Conservation (phyloP, 805 yeast genomes). For the Cyberlindnera mycetangii region DNA sequence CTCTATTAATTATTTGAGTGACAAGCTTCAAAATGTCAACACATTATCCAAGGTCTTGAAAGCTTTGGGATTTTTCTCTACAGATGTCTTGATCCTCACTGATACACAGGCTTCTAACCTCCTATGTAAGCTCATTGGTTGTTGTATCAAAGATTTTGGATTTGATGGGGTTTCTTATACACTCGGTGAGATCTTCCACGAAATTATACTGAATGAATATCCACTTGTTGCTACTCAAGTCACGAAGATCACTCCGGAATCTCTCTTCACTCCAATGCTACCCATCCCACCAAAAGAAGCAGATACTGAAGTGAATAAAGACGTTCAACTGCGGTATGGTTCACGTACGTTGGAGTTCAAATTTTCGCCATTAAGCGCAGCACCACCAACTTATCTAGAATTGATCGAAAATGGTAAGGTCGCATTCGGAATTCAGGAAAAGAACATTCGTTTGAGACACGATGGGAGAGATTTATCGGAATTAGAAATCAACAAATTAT, state of each 20-base stretch:
- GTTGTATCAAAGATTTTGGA: slow-evolving; percentile 75
- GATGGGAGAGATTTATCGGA: slow-evolving; percentile 18
- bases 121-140: slow-evolving; percentile 60
- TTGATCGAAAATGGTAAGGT: slow-evolving; percentile 72
- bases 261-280: slow-evolving; percentile 23
- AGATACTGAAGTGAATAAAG: slow-evolving; percentile 33
- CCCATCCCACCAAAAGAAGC: slow-evolving; percentile 37
- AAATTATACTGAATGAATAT: slow-evolving; percentile 55
- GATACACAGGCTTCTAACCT: slow-evolving; percentile 54
- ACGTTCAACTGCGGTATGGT: slow-evolving; percentile 49
- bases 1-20: slow-evolving; percentile 50
- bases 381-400: slow-evolving; percentile 80
- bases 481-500: slow-evolving; percentile 20
- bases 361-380: slow-evolving; percentile 59
- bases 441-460: slow-evolving; percentile 20
- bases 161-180: slow-evolving; percentile 67
- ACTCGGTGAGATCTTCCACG: slow-evolving; percentile 66
- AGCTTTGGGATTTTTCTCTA: slow-evolving; percentile 35
- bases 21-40: slow-evolving; percentile 41
- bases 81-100: slow-evolving; percentile 32
- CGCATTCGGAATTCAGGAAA: slow-evolving; percentile 46
- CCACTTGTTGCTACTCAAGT: slow-evolving; percentile 54
- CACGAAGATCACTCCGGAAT: slow-evolving; percentile 24
- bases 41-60: slow-evolving; percentile 34
- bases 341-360: slow-evolving; percentile 58